A percentile compares a stretch with the other conserved stretches of the same genome.
Conservation (phyloP, 352 stramenopile genomes). For the Hyaloperonospora brassicae region DNA sequence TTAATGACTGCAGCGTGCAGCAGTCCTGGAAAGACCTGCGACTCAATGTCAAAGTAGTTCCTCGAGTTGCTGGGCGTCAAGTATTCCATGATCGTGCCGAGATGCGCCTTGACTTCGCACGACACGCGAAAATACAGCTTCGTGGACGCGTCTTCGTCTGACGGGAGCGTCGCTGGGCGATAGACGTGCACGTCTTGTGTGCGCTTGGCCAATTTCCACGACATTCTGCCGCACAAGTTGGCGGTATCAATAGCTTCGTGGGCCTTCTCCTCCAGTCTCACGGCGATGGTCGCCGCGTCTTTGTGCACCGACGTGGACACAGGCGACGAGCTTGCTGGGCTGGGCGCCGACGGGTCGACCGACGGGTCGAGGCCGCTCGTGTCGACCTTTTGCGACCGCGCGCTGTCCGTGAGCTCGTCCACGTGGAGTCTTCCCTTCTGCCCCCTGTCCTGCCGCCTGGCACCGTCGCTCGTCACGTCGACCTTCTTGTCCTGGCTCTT, state of each 20-base stretch:
- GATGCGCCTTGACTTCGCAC: conserved; percentile 72
- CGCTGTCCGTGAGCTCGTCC: conserved; percentile 27
- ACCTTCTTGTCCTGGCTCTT: conserved; percentile 22
- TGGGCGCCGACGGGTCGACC: conserved; percentile 10
- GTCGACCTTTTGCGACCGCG: conserved; percentile 14
- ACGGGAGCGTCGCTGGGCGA: conserved; percentile 34
- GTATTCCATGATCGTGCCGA: conserved; percentile 78
- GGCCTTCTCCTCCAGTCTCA: conserved; percentile 63
- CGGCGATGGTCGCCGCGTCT: conserved; percentile 44
- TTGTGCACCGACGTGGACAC: conserved; percentile 26
- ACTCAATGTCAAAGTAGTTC: conserved; percentile 75
- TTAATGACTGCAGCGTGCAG: conserved; percentile 76
- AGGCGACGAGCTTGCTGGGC: conserved; percentile 21
- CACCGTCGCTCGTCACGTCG: conserved; percentile 9
- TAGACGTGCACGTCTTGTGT: conserved; percentile 81
- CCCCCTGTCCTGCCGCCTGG: conserved; percentile 15
- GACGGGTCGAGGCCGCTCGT: conserved; percentile 8
- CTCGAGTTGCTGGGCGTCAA: conserved; percentile 56
- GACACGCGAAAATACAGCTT: conserved; percentile 82
- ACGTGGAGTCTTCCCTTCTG: conserved; percentile 45
- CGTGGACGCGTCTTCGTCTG: conserved; percentile 33
- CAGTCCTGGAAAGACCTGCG: conserved; percentile 70
- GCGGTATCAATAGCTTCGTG: conserved; percentile 56
- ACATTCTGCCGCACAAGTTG: conserved; percentile 46
- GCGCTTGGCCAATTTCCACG: conserved; percentile 64